A percentile compares a stretch with the other conserved stretches of the same genome.
These are phyloP conservation scores for Crithidia acanthocephali DNA, from an alignment of 208 protist species.

Conservation along the genomic window DNA sequence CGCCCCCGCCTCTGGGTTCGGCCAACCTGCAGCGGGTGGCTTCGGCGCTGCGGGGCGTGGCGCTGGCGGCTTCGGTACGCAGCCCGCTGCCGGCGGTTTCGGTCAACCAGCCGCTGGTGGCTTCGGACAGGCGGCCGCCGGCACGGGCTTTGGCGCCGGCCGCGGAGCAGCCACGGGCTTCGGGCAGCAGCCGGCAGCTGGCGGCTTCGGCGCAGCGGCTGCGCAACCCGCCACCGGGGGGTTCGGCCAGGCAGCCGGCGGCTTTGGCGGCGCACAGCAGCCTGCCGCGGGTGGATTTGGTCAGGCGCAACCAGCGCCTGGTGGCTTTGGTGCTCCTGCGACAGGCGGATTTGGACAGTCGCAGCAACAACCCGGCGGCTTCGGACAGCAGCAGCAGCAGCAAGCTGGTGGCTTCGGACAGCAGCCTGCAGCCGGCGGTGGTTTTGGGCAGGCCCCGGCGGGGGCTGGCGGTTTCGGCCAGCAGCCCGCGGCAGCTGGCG, in stretches of 20 bases:
- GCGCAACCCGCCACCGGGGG: neutral
- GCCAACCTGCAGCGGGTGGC: conserved; percentile 23
- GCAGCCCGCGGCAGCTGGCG: conserved; percentile 20
- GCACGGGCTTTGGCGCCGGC: conserved; percentile 7
- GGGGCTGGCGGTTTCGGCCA: conserved; percentile 20
- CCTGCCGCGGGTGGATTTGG: neutral
- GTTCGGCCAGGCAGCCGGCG: conserved; percentile 1
- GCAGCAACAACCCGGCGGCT: conserved; percentile 31
- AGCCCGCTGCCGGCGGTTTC: conserved; percentile 15
- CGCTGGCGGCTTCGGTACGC: conserved; percentile 31
- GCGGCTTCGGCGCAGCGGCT: conserved; percentile 16
- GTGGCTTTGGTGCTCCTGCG: neutral
- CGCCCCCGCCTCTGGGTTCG: conserved; percentile 20
- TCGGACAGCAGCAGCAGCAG: conserved; percentile 27
- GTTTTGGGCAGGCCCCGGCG: conserved; percentile 8
- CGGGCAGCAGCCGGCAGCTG: conserved; percentile 24
- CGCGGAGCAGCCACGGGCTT: conserved; percentile 25
- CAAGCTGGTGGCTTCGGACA: neutral
- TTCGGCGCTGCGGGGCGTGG: conserved; percentile 37
- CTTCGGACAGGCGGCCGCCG: conserved; percentile 26
- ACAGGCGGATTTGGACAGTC: conserved; percentile 27
- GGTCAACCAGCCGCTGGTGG: conserved; percentile 21
- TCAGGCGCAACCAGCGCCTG: neutral
- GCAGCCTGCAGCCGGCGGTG: conserved; percentile 18
- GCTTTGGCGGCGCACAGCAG: neutral